Evolutionary conservation across 2,329 filamentous ascomycete species (phyloP), one percentile per base, ranked within the genome.

Genomic region (Ambrosiella xylebori): DNA sequence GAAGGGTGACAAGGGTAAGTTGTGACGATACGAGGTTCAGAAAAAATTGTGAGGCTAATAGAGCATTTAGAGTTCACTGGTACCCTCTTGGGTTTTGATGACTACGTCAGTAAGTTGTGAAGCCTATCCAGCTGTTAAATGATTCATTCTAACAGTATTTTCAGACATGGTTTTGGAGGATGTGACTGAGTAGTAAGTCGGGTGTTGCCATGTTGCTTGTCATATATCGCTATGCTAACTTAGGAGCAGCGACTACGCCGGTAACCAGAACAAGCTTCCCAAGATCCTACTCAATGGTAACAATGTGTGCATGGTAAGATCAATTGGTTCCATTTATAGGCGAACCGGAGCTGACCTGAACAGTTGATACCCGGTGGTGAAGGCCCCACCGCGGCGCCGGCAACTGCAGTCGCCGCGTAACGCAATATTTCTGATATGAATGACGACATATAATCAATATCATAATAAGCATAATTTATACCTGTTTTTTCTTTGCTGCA

Each of bases 271-370:
- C 51, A 95, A 95, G 70, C 80, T 98, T 45, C 80, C 89, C 56
- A 97, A 97, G 76, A 95, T 98, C 61, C 73, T 98, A 47, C 75
- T 98, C 44, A 98, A 98, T 67, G 93, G 93, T 59, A 98, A 98
- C 74, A 97, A 97, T 67, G 88, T 98, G 63, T 97, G 91, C 86
- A 98, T 98, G 93, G 93, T 95, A 78, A 58, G 76, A 64, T 27
- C 6, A 7, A 12, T 15, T 47, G n/a, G 37, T 3, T 17, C n/a
- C 44, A 15, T 53, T n/a, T 7, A 36, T 40, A 35, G 9, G 9
- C 12, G 5, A 13, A 44, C 4, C 44, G n/a, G 15, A n/a, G 9
- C 8, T 49, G 15, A 6, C 11, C 0, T 37, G 7, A 35, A 56
- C 41, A 89, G 85, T 76, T 89, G 70, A 88, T 88, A 66, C 85